A percentile compares a stretch with the other conserved stretches of the same genome.
Conservation (phyloP, 306 rosid species). For the Lupinus albus region DNA sequence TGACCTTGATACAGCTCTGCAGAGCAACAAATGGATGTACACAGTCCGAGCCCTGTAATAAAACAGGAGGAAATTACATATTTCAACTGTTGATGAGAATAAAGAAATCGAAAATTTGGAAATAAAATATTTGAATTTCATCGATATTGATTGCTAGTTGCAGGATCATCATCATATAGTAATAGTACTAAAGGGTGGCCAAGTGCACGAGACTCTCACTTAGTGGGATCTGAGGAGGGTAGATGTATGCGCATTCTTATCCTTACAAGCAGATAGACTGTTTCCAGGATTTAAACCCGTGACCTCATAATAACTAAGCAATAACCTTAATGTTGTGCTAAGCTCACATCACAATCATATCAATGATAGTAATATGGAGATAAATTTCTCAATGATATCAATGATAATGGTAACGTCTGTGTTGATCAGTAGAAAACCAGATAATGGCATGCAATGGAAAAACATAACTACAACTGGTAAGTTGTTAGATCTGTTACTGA, state of each 20-base stretch:
- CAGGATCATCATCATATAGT: not conserved
- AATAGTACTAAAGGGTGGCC: too few species aligned
- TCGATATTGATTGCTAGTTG: constrained; percentile 3
- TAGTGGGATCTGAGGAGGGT: too few species aligned
- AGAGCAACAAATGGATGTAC: constrained; percentile 79
- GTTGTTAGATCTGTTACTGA: not conserved
- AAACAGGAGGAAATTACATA: constrained; percentile 30
- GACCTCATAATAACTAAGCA: too few species aligned
- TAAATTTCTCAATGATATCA: constrained; percentile 2
- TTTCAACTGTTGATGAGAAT: constrained; percentile 26
- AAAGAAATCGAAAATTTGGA: constrained; percentile 31
- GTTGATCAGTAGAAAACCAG: constrained; percentile 23
- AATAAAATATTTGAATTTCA: constrained; percentile 25
- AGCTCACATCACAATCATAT: too few species aligned
- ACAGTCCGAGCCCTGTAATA: constrained; percentile 85
- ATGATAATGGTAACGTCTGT: not conserved
- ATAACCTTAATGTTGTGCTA: too few species aligned
- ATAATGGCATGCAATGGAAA: constrained; percentile 5
- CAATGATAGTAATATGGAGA: not conserved
- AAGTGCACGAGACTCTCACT: too few species aligned
- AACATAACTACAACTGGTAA: not conserved
- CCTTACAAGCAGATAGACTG: too few species aligned
- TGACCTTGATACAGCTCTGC: constrained; percentile 88
- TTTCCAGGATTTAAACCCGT: too few species aligned
- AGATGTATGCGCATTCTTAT: too few species aligned